phyloP scores from a whole-genome alignment of 1,284 basidiomycete species.

The Butyriboletus appendiculatus region DNA sequence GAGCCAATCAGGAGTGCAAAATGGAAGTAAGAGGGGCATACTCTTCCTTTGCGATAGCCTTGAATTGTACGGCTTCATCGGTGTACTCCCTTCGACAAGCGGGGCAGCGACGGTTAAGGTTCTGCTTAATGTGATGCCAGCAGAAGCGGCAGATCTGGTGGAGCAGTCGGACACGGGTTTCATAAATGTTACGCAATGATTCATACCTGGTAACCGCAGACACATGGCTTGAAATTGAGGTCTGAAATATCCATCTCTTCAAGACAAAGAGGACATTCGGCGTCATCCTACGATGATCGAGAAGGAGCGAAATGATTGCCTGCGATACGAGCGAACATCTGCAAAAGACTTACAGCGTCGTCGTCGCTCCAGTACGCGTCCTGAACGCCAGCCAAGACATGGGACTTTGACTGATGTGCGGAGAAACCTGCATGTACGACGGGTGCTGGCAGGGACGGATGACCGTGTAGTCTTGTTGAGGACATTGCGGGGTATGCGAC shows the following conservation, averaged over 20 bases:
- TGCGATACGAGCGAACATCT: slow-evolving; percentile 1
- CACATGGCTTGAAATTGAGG: slow-evolving; percentile 99
- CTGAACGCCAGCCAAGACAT: slow-evolving; percentile 86
- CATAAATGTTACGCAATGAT: slow-evolving; percentile 17
- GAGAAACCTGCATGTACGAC: slow-evolving; percentile 69
- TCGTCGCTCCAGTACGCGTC: slow-evolving; percentile 99
- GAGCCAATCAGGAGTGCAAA: not conserved
- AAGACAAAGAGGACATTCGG: slow-evolving; percentile 97
- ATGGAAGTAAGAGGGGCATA: slow-evolving; percentile 45
- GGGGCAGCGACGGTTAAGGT: slow-evolving; percentile 95
- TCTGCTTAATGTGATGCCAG: slow-evolving; percentile 98
- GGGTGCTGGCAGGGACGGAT: slow-evolving; percentile 69
- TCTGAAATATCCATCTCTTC: slow-evolving; percentile 99
- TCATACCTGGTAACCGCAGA: slow-evolving; percentile 95
- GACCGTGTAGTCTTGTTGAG: slow-evolving; percentile 45
- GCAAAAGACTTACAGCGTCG: slow-evolving; percentile 58
- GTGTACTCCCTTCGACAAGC: slow-evolving; percentile 95
- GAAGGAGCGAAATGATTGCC: slow-evolving; percentile 13
- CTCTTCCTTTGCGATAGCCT: slow-evolving; percentile 96
- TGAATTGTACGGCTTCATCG: slow-evolving; percentile 93
- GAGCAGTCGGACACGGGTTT: slow-evolving; percentile 16
- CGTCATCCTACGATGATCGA: slow-evolving; percentile 75
- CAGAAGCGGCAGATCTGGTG: slow-evolving; percentile 97
- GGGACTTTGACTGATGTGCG: slow-evolving; percentile 75
- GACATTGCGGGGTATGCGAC: slow-evolving; percentile 39